Conservation (phyloP, 192 early-diverging fungal species). For the Rhizoclosmatium sp. region DNA sequence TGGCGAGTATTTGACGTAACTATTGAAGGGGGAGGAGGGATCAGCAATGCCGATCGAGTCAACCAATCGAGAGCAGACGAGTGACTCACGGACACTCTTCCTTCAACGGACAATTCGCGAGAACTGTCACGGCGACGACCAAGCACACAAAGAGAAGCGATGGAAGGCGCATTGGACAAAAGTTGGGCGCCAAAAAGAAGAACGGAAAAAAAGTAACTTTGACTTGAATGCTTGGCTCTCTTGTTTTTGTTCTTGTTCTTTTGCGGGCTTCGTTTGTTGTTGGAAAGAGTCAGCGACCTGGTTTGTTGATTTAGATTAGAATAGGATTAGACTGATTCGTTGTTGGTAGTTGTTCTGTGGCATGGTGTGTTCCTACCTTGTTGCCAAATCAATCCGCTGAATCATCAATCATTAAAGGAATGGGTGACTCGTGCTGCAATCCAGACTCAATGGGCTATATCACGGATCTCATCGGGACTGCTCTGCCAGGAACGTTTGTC, state of each 20-base stretch:
- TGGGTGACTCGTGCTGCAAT: slow-evolving; percentile 57
- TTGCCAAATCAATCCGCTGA: background rate
- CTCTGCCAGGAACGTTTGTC: slow-evolving; percentile 69
- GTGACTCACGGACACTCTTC: slow-evolving; percentile 11
- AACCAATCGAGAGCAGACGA: background rate
- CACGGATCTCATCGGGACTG: slow-evolving; percentile 13
- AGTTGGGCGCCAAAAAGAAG: background rate
- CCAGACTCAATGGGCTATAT: slow-evolving; percentile 56
- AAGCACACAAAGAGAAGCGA: background rate
- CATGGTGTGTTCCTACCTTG: slow-evolving; percentile 35
- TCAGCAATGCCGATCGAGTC: too few relatives aligned
- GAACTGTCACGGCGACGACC: background rate
- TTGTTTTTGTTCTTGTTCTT: too few relatives aligned
- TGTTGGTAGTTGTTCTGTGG: slow-evolving; percentile 46
- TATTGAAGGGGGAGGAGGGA: background rate
- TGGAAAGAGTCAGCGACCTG: background rate
- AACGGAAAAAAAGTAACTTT: background rate
- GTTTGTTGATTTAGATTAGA: background rate
- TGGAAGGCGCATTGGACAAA: background rate
- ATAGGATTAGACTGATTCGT: background rate
- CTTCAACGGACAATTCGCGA: slow-evolving; percentile 7
- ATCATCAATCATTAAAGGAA: background rate
- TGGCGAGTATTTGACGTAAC: slow-evolving; percentile 1
- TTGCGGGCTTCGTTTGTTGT: too few relatives aligned
- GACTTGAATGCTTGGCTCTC: too few relatives aligned